phyloP scores from a whole-genome alignment of 164 flowering plant species.

The Tinospora cordifolia region DNA sequence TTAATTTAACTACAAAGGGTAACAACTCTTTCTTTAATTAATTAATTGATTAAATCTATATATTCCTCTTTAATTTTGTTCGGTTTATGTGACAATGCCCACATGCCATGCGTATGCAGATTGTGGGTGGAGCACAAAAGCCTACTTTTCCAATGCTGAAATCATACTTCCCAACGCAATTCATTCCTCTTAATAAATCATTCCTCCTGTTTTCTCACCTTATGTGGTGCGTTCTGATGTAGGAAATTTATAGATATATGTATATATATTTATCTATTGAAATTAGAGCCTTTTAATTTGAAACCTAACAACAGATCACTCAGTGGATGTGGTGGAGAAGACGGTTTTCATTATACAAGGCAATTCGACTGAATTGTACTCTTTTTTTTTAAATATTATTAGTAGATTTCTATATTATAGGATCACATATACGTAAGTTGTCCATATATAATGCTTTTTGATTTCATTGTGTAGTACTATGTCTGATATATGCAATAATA shows the following conservation, averaged over 20 bases:
- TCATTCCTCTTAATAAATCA: not conserved
- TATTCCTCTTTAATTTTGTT: not conserved
- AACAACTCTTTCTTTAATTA: not conserved
- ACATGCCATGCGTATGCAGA: not conserved
- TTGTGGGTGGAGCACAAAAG: slow-evolving; percentile 4
- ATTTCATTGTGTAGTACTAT: too few relatives aligned
- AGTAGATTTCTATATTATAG: too few relatives aligned
- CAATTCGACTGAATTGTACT: not conserved
- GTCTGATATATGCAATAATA: too few relatives aligned
- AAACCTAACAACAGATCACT: not conserved
- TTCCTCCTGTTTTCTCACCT: slow-evolving; percentile 4
- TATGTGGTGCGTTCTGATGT: slow-evolving; percentile 23
- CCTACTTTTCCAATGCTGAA: slow-evolving; percentile 12
- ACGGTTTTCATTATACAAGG: not conserved
- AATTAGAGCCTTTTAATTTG: not conserved
- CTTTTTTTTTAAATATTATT: too few relatives aligned
- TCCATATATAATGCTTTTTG: too few relatives aligned
- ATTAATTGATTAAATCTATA: too few relatives aligned
- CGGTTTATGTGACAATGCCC: slow-evolving; percentile 1
- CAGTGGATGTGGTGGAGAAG: not conserved
- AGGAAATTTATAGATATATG: too few relatives aligned
- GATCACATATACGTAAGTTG: too few relatives aligned
- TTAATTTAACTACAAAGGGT: not conserved
- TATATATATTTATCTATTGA: too few relatives aligned
- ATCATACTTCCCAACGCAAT: slow-evolving; percentile 5